Base-by-base conservation (phyloP, 345 rosid genomes). In the Corchorus capsularis region DNA sequence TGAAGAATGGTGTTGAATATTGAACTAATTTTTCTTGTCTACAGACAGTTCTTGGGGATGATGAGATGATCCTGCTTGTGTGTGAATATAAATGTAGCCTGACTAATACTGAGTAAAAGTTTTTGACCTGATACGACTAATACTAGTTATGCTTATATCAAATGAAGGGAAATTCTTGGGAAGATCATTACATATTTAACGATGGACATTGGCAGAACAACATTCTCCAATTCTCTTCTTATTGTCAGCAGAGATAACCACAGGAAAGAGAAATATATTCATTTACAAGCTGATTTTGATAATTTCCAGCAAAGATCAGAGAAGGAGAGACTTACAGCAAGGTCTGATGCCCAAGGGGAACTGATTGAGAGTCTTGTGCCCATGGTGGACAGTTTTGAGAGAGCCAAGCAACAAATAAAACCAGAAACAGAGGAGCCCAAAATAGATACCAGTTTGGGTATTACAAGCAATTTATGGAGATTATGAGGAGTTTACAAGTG, bases 391-490 rank as follows among this genome's bases (percentile, higher is more conserved):
- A 87, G 88, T 80, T 93, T 95, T 78, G 98, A 93, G 85, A 93
- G 75, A 78, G 94, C 94, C 15, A 93, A 83, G 83, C 89, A 86
- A 79, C 87, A 82, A 63, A 20, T 89, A 74, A 88, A 80, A 78
- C 89, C 85, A 1, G 89, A 88, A 78, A 86, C 97, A 0, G 96
- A 90, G 0, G 88, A 41, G 81, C 96, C 84, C 87, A 91, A 86
- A 83, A 91, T 95, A 5, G 91, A 93, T 83, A 81, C 84, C 32
- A 93, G 98, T 83, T 95, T 89, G 71, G 98, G 98, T 15, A 95
- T 95, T 93, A 95, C 80, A 95, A 89, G 79, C 99, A 93, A 46
- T 90, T 93, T 72, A 94, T 91, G 77, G 99, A 93, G 82, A 87
- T 89, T 16, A 81, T 95, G 92, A 88, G 94, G 81, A 90, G 89